Percentiles rank a stretch among this genome's conserved stretches.
These are phyloP conservation scores for Bothriochloa decipiens DNA, from an alignment of 176 grass and related monocot genomes.

Conservation along the genomic window DNA sequence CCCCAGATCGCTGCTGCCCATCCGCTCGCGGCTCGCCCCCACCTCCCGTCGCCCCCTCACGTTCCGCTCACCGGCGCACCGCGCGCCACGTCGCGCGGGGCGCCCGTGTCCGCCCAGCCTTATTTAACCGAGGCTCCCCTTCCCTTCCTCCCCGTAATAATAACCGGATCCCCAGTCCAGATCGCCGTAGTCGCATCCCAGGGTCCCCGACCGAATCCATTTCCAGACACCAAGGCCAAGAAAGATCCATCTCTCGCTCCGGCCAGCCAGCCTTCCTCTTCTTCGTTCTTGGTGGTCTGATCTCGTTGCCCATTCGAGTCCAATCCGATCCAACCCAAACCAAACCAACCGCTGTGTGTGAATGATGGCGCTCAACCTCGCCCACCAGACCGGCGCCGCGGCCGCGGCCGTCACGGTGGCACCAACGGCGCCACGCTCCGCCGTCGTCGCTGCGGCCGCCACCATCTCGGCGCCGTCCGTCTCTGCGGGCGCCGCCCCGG, in stretches of 20 bases:
- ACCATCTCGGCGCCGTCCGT: not conserved
- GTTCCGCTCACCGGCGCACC: slow-evolving; percentile 45
- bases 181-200: slow-evolving; percentile 19
- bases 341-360: too few species aligned
- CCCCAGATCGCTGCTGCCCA: not conserved
- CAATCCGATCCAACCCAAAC: not conserved
- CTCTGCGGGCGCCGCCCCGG: not conserved
- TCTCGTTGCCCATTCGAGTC: not conserved
- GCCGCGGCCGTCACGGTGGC: slow-evolving; percentile 20
- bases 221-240: slow-evolving; percentile 17
- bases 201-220: slow-evolving; percentile 33
- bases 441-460: slow-evolving; percentile 34
- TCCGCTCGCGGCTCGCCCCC: not conserved
- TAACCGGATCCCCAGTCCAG: not conserved
- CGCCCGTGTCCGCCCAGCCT: not conserved
- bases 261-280: not conserved
- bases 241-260: not conserved
- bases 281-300: slow-evolving; percentile 14
- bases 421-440: not conserved
- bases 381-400: slow-evolving; percentile 58
- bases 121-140: slow-evolving; percentile 40
- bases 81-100: slow-evolving; percentile 50
- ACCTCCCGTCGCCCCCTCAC: slow-evolving; percentile 30
- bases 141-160: slow-evolving; percentile 12
- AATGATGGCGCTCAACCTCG: slow-evolving; percentile 68